Evolutionary conservation across 1,284 basidiomycete genomes (phyloP), one percentile per base, ranked within the genome.

Genomic region (Boletus smithii): DNA sequence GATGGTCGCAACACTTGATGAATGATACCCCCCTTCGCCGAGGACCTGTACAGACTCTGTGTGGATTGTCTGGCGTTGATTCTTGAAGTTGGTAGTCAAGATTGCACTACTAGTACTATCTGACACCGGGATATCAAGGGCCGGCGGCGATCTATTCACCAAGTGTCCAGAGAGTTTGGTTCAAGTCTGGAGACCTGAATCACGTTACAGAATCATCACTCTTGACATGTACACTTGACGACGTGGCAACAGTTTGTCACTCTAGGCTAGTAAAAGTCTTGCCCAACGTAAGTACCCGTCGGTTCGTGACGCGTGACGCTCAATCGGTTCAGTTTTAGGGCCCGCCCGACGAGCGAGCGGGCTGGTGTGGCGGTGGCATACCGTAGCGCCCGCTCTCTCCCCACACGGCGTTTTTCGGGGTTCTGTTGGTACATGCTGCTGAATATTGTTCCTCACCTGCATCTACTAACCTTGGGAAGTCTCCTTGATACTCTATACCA

Each of bases 381-480:
- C 23, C n/a, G n/a, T n/a, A 13, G 18, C 42, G 31, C 41, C 49
- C 35, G 24, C 16, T 26, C 27, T 44, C 35, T 18, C 33, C 24
- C 39, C 36, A 46, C 39, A 24, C 32, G 35, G 4, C 44, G 33
- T 22, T 44, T 46, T 60, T 47, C 24, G 42, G 51, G 38, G 3
- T 18, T 30, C 24, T 32, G 43, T 57, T 29, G 35, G 41, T 24
- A 40, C 50, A 39, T 16, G 24, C 43, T 48, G 36, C 18, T 22
- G 17, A n/a, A 5, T 9, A n/a, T 16, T 8, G 17, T 17, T 27
- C 39, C 53, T 24, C 37, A 50, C 36, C 38, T 4, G 26, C 20
- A 27, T 22, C 26, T n/a, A n/a, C 18, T 36, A 9, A 46, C 58
- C 55, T 53, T 58, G 53, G 17, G 36, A 56, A 45, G 29, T 10